Conservation (phyloP, 176 grass and related monocot genomes). For the Musa beccarii region DNA sequence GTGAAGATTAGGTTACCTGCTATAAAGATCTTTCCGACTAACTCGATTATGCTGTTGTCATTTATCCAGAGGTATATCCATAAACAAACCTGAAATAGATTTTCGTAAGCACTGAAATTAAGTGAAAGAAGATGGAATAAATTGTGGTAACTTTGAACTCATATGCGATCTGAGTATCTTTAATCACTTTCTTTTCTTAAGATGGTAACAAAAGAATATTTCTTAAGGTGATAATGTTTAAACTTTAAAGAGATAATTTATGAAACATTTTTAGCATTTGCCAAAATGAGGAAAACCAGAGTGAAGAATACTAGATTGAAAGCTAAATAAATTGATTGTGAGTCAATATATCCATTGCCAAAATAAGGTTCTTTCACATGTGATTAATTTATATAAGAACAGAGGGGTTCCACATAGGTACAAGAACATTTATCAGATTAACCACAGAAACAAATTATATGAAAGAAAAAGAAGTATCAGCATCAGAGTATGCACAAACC, state of each 20-base stretch:
- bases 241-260: not conserved
- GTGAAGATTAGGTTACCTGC: conserved; percentile 22
- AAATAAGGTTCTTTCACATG: not conserved
- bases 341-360: not conserved
- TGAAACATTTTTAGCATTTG: not conserved
- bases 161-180: not conserved
- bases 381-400: not conserved
- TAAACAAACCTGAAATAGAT: conserved; percentile 47
- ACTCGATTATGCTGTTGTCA: conserved; percentile 41
- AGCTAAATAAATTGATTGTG: not conserved
- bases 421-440: not conserved
- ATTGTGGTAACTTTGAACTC: not conserved
- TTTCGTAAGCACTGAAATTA: not conserved
- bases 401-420: not conserved
- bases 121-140: not conserved
- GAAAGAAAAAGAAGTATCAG: not conserved
- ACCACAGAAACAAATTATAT: not conserved
- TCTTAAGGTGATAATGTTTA: not conserved
- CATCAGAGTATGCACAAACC: conserved; percentile 32
- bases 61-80: conserved; percentile 69
- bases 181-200: not conserved
- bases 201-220: not conserved
- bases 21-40: conserved; percentile 69
- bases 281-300: not conserved
- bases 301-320: not conserved